Evolutionary conservation across 1,284 basidiomycete genomes (phyloP).

Genomic region (Retiboletus flavoniger): DNA sequence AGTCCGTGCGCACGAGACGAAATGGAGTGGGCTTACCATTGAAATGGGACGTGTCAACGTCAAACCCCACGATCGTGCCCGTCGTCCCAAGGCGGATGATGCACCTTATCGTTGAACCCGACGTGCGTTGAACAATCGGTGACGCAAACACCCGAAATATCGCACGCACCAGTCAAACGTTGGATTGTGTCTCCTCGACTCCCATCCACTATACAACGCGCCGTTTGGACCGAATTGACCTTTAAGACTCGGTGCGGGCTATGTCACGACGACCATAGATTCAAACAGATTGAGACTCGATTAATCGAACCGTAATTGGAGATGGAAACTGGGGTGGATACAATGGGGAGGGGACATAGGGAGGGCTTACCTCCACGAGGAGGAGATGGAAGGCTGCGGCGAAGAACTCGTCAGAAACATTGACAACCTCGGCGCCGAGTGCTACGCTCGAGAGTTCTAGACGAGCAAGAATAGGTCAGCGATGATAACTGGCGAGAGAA

Average conservation of each 20-base stretch:
- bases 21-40: constrained; percentile 54
- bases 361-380: constrained; percentile 65
- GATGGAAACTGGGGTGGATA: neutral
- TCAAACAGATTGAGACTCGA: neutral
- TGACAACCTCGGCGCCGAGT: constrained; percentile 74
- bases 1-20: neutral
- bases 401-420: constrained; percentile 95
- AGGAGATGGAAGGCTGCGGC: constrained; percentile 84
- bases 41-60: constrained; percentile 96
- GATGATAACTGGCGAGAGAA: neutral
- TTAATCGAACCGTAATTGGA: neutral
- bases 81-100: constrained; percentile 87
- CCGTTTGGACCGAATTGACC: constrained; percentile 97
- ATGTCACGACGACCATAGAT: neutral
- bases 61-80: constrained; percentile 81
- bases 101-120: constrained; percentile 52
- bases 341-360: neutral
- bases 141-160: neutral
- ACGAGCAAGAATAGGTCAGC: neutral
- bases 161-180: constrained; percentile 79
- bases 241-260: constrained; percentile 82
- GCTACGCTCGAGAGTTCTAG: constrained; percentile 88
- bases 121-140: too few relatives aligned
- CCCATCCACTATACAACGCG: constrained; percentile 95
- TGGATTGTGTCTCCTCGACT: constrained; percentile 87